phyloP scores from a whole-genome alignment of 257 asterid species.

The Ophiorrhiza pumila region DNA sequence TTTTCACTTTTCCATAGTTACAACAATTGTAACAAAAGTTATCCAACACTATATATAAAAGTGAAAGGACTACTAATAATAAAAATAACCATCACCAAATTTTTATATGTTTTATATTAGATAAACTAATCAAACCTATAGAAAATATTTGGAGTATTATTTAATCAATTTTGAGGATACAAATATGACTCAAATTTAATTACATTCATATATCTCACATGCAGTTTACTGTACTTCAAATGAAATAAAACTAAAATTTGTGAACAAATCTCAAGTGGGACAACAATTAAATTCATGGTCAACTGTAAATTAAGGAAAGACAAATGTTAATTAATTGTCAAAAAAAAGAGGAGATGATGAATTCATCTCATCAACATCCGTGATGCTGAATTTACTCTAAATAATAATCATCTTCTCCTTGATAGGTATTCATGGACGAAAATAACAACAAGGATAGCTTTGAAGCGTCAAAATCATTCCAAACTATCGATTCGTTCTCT shows the following conservation, averaged over 20 bases:
- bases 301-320: too few species aligned
- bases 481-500: neutral
- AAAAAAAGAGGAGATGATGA: too few species aligned
- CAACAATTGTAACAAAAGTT: neutral
- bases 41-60: neutral
- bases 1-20: too few species aligned
- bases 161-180: neutral
- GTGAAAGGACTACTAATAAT: neutral
- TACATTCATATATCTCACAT: neutral
- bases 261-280: neutral
- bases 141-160: too few species aligned
- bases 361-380: too few species aligned
- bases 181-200: neutral
- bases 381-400: too few species aligned
- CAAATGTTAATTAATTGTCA: too few species aligned
- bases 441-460: neutral
- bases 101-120: neutral
- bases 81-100: neutral
- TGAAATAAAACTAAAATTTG: neutral
- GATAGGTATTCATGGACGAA: neutral
- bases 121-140: neutral
- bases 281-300: too few species aligned
- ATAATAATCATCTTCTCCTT: too few species aligned
- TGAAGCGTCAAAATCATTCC: neutral
- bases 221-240: too few species aligned